Percentiles rank a stretch among this genome's conserved stretches.
Conservation (phyloP, 2,329 filamentous ascomycete genomes). For the Penicillium sp. region DNA sequence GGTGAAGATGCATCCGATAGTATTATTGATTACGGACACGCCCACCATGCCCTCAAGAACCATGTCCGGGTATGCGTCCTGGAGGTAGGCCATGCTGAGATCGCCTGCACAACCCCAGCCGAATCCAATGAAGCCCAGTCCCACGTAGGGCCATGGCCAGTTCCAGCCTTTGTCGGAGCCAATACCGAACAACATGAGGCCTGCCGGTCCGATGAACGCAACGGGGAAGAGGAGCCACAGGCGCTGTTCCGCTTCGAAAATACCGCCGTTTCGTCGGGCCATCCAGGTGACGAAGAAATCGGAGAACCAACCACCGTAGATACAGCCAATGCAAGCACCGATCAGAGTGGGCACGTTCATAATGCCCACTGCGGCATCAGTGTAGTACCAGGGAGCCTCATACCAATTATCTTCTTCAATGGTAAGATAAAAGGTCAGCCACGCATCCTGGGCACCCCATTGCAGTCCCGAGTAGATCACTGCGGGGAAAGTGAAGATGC, state of each 20-base stretch:
- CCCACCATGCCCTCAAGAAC: conserved; percentile 61
- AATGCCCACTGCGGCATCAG: conserved; percentile 54
- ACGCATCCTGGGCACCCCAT: conserved; percentile 62
- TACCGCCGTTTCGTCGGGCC: conserved; percentile 53
- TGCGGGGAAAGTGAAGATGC: conserved; percentile 59
- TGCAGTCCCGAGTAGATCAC: conserved; percentile 59
- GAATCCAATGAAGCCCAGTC: conserved; percentile 59
- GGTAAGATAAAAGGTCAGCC: conserved; percentile 60
- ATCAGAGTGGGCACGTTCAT: conserved; percentile 57
- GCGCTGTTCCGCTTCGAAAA: conserved; percentile 58
- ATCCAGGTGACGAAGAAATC: conserved; percentile 59
- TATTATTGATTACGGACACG: conserved; percentile 59
- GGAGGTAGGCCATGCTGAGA: conserved; percentile 56
- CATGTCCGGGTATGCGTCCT: conserved; percentile 59
- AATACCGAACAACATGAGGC: conserved; percentile 55
- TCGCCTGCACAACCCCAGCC: conserved; percentile 61
- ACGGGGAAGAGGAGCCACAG: conserved; percentile 54
- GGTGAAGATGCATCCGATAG: conserved; percentile 55
- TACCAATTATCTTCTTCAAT: conserved; percentile 60
- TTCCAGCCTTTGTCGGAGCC: conserved; percentile 50
- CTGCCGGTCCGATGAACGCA: conserved; percentile 52
- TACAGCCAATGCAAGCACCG: conserved; percentile 53
- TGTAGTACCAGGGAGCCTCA: conserved; percentile 56
- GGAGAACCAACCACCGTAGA: conserved; percentile 59
- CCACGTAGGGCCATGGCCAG: conserved; percentile 57